Base-by-base conservation (phyloP, 805 yeast genomes). In the Kockiozyma suomiensis region DNA sequence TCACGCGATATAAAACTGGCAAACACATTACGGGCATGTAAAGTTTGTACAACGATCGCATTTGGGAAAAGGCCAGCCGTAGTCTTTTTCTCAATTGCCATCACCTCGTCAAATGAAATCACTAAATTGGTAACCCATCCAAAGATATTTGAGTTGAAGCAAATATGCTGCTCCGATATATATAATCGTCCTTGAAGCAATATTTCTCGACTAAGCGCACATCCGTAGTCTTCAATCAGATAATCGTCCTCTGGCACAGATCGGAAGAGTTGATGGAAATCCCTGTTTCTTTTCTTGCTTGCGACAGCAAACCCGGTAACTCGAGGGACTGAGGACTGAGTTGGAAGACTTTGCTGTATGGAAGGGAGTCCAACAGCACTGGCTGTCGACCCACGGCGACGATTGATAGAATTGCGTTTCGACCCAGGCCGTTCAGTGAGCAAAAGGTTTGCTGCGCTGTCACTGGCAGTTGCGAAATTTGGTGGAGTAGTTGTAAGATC, bases 11-110 rank as follows among this genome's bases (percentile, higher is more conserved):
- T 76, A 70, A 93, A 91, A 56, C 96, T 89, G 13, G 97, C 97
- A 78, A 93, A 92, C 19, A 84, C 83, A 68, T 90, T 88, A 62
- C 82, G 83, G 3, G 80, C 82, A 73, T 78, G 82, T 69, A 70
- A 67, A 45, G 94, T 87, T 66, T 85, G 86, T 25, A 90, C 78
- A 4, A 82, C 76, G 42, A 93, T 90, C 2, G 96, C 97, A 71
- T 93, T 93, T 23, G 96, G 96, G 69, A 93, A 90, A 25, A 93
- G 77, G 0, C 96, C 97, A 4, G 90, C 97, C 0, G 97, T 90
- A 19, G 85, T 80, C 59, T 85, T 87, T 73, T 90, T 89, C 69
- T 93, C 97, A 66, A 91, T 82, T 30, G 81, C 78, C 10, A 80
- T 78, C 26, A 94, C 83, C 57, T 90, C 96, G 49, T 80, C 82